Percentiles rank a stretch among this genome's conserved stretches.
Evolutionary conservation across 1,284 basidiomycete genomes (phyloP).

Genomic region (Ceratobasidium sp.): DNA sequence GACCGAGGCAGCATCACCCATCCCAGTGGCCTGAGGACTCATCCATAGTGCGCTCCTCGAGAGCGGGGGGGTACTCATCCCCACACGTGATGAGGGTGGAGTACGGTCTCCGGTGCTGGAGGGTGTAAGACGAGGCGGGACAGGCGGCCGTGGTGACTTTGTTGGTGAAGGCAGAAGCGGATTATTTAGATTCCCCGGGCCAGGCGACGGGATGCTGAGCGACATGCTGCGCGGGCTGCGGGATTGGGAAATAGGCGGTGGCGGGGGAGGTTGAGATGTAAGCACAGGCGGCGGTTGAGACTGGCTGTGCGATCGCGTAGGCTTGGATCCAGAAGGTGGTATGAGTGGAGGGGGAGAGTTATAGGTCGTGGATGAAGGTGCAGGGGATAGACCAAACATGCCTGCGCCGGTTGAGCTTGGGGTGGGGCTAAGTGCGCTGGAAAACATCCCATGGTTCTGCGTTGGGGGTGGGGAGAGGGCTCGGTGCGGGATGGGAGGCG

Average conservation of each 20-base stretch:
- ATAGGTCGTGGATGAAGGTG: not conserved
- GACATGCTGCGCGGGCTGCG: conserved; percentile 43
- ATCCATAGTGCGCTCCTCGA: conserved; percentile 25
- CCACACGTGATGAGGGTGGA: conserved; percentile 1
- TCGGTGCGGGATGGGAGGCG: not conserved
- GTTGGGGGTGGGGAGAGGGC: conserved; percentile 10
- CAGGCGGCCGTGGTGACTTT: conserved; percentile 22
- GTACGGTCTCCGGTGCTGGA: conserved; percentile 21
- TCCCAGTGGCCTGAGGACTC: conserved; percentile 28
- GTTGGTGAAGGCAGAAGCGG: conserved; percentile 19
- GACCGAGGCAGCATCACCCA: not conserved
- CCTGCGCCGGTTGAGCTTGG: conserved; percentile 8
- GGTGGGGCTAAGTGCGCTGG: conserved; percentile 1
- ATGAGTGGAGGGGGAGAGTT: not conserved
- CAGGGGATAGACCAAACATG: conserved; percentile 35
- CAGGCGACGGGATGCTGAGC: not conserved
- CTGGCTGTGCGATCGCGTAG: not conserved
- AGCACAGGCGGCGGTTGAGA: conserved; percentile 2
- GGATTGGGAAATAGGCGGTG: conserved; percentile 15
- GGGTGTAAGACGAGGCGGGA: conserved; percentile 24
- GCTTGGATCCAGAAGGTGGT: conserved; percentile 3
- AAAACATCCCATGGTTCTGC: conserved; percentile 7
- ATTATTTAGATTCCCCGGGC: conserved; percentile 14
- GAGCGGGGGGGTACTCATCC: conserved; percentile 31
- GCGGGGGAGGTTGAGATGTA: not conserved